Evolutionary conservation across 495 filamentous ascomycete species (phyloP), one percentile per base, ranked within the genome.

Genomic region (Aspergillus hancockii): DNA sequence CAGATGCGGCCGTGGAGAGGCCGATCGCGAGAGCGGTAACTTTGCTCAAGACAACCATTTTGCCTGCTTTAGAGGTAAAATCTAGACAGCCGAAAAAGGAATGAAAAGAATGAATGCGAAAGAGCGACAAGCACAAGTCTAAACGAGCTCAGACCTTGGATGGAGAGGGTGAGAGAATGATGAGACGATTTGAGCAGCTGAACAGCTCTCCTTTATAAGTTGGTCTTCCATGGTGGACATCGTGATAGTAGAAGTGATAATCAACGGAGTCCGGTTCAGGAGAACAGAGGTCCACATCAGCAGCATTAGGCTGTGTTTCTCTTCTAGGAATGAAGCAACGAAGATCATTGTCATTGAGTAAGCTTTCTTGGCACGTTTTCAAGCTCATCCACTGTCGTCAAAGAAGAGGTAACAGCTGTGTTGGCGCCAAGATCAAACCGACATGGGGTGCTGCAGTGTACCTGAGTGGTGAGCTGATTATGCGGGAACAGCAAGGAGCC

Each of bases 11-110:
- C 54, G 71, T 62, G 47, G 74, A 65, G 8, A 79, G 61, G 52
- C 71, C 64, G 49, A 72, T 63, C 51, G 71, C 51, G 36, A 67
- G 60, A 47, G 64, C 61, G 41, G 73, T 66, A 30, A 74, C 53
- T 57, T 74, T 75, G 69, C 67, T 76, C 67, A 77, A 68, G 66
- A 74, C 69, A 65, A 79, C 75, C 76, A 79, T 79, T 46, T 34
- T 76, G 70, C 53, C 23, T 41, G n/a, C 19, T 18, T 28, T 19
- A 12, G 38, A 31, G 16, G 5, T 23, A 25, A 46, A 14, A 22
- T 47, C 25, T 46, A 47, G 50, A 40, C 8, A n/a, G 21, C 38
- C 40, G 31, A 52, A 31, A 23, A 46, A 3, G n/a, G 13, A 47
- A 55, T 21, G 32, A n/a, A 56, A 49, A 32, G 52, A 23, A 28